Evolutionary conservation across 768 basidiomycete species (phyloP).

Genomic region (Nidularia pulvinata): DNA sequence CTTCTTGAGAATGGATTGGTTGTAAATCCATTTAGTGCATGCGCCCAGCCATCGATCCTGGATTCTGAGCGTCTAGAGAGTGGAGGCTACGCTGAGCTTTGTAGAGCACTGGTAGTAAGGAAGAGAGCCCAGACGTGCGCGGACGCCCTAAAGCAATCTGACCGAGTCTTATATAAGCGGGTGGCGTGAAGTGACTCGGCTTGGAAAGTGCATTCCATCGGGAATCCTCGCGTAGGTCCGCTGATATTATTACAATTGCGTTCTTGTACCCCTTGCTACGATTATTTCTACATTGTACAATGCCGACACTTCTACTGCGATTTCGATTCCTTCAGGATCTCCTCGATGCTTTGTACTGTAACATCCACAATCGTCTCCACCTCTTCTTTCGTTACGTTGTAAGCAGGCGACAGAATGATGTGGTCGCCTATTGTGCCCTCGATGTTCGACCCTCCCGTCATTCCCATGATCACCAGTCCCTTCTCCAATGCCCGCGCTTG

Average conservation of each 20-base stretch:
- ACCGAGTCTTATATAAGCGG: slow-evolving; percentile 42
- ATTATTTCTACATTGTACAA: slow-evolving; percentile 1
- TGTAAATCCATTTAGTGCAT: slow-evolving; percentile 92
- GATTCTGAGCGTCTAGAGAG: slow-evolving; percentile 32
- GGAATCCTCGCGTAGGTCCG: background rate
- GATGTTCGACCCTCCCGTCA: slow-evolving; percentile 67
- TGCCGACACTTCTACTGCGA: background rate
- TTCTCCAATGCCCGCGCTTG: slow-evolving; percentile 71
- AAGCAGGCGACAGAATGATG: slow-evolving; percentile 77
- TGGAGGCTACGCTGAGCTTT: slow-evolving; percentile 21
- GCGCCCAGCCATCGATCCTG: slow-evolving; percentile 84
- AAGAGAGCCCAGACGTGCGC: slow-evolving; percentile 23
- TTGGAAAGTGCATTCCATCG: background rate
- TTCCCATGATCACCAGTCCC: slow-evolving; percentile 71
- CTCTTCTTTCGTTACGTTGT: slow-evolving; percentile 72
- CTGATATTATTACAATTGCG: too few relatives aligned
- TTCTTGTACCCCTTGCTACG: background rate
- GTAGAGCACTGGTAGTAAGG: slow-evolving; percentile 25
- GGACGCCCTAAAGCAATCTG: slow-evolving; percentile 32
- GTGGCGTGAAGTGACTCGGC: slow-evolving; percentile 27
- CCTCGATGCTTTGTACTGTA: slow-evolving; percentile 68
- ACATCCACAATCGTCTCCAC: slow-evolving; percentile 66
- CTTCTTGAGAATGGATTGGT: slow-evolving; percentile 70
- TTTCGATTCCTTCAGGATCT: slow-evolving; percentile 43
- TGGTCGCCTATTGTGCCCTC: slow-evolving; percentile 75